A percentile compares a stretch with the other conserved stretches of the same genome.
phyloP scores from a whole-genome alignment of 148 eudicot genomes.

The Pharnaceum exiguum region DNA sequence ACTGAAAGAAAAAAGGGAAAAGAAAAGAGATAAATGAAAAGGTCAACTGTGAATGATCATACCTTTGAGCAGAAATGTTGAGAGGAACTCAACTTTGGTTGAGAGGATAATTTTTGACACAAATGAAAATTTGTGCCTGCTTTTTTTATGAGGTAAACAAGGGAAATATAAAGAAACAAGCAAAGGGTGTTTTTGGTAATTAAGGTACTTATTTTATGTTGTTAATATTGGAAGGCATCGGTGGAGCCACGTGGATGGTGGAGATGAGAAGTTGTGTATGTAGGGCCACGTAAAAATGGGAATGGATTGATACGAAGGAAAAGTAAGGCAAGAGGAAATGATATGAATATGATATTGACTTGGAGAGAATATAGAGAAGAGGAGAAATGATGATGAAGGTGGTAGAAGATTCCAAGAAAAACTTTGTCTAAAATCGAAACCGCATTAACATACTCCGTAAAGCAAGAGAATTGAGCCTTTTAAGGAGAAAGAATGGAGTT shows the following conservation, averaged over 20 bases:
- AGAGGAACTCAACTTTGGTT: no score
- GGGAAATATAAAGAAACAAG: constrained; percentile 20
- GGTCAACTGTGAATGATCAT: constrained; percentile 2
- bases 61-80: constrained; percentile 6
- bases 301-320: background rate
- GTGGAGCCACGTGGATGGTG: constrained; percentile 21
- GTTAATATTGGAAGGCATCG: background rate
- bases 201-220: no score
- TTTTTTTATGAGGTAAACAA: constrained; percentile 4
- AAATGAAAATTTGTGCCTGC: constrained; percentile 33
- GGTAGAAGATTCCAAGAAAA: constrained; percentile 2
- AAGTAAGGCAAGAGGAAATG: background rate
- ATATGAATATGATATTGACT: background rate
- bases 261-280: background rate
- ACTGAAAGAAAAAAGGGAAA: background rate
- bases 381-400: background rate
- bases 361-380: background rate
- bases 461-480: background rate
- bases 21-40: background rate
- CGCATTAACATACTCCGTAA: background rate
- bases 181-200: background rate
- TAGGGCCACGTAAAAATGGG: constrained; percentile 7
- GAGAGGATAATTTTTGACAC: constrained; percentile 13
- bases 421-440: constrained; percentile 9
- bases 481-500: no score